Evolutionary conservation across 352 stramenopile genomes (phyloP), one percentile per base, ranked within the genome.

Genomic region (Paralagenidium karlingii): DNA sequence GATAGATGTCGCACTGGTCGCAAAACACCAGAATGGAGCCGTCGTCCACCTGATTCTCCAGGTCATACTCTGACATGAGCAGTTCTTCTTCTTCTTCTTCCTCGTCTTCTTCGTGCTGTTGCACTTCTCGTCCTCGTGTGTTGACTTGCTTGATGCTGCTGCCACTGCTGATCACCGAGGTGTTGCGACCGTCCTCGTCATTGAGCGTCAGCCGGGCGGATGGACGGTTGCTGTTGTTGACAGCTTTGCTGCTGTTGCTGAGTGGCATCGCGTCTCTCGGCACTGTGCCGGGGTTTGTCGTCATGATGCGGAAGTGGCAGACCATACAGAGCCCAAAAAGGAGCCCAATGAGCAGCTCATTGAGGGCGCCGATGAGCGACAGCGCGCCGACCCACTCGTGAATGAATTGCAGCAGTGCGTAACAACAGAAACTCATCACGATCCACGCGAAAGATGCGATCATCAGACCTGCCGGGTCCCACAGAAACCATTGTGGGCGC

Each of bases 1-100:
- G 60, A 51, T 86, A 82, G 38, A 81, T 71, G 33, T 73, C 69
- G 47, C 78, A 91, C 29, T 79, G 55, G 45, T 91, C 78, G 38
- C 78, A 91, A 45, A 82, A 87, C 12, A 91, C 51, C 6, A 80
- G 56, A 42, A 88, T 50, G 18, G 75, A 75, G 12, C 75, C 75
- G 43, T 88, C 75, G 47, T 88, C 75, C 39, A 82, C 70, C 13
- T 52, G 59, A 41, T 63, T 47, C 43, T 88, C 75, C 32, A 75
- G 74, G 41, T 88, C 70, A 10, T 58, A 43, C 21, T 84, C 47
- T 24, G 64, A 50, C 51, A 87, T 82, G 38, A 81, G 71, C 16
- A 68, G 59, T 27, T 78, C 68, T 22, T 75, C 51, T 24, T 75
- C 59, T 15, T 82, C 54, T 3, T 36, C 21, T 10, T 57, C 42